These are phyloP conservation scores for Corymbia calophylla DNA, from an alignment of 441 rosid species.

Conservation along the genomic window DNA sequence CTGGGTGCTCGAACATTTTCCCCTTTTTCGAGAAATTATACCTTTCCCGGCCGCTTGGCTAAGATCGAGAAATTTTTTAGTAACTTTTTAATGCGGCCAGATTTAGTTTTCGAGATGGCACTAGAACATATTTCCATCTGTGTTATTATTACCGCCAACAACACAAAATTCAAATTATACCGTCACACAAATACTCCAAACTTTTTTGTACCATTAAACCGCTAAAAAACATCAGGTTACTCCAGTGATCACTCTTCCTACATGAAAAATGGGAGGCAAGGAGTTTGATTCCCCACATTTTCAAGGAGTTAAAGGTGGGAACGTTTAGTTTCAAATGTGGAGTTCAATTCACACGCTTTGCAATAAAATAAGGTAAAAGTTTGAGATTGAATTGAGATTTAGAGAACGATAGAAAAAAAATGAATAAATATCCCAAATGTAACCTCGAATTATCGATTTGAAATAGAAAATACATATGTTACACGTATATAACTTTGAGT, in stretches of 20 bases:
- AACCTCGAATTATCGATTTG: no score
- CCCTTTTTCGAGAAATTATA: not conserved
- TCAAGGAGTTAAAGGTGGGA: fast-evolving
- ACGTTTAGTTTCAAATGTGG: no score
- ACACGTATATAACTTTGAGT: no score
- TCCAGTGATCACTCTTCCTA: no score
- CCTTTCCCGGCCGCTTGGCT: not conserved
- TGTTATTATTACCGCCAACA: not conserved
- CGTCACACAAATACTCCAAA: no score
- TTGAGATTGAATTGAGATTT: no score
- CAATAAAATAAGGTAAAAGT: fast-evolving
- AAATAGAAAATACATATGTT: fast-evolving
- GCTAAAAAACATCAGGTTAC: not conserved
- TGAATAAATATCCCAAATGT: fast-evolving
- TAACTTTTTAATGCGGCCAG: not conserved
- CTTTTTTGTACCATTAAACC: not conserved
- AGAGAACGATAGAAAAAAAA: fast-evolving
- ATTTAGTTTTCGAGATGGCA: fast-evolving
- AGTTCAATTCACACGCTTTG: fast-evolving
- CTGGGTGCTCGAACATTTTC: fast-evolving
- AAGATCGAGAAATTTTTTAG: not conserved
- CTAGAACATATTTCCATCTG: fast-evolving
- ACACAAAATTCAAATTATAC: no score
- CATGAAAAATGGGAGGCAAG: fast-evolving
- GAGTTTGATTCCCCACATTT: not conserved